Conservation (phyloP, 1,284 basidiomycete genomes). For the Stygiomarasmius scandens region DNA sequence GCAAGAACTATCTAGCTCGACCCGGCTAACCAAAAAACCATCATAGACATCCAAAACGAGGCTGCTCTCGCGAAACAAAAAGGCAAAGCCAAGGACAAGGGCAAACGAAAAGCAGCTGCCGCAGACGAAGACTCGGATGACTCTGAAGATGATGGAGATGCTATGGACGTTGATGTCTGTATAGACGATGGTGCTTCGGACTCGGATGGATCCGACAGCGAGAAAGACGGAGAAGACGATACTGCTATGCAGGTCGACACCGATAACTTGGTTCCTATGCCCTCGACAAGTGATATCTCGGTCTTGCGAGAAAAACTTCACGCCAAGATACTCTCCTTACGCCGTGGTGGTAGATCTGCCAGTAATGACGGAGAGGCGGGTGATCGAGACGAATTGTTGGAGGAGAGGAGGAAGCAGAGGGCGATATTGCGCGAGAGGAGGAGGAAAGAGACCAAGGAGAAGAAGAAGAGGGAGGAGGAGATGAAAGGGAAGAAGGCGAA, state of each 20-base stretch:
- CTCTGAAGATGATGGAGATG: slow-evolving; percentile 39
- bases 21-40: slow-evolving; percentile 84
- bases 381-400: slow-evolving; percentile 80
- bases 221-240: slow-evolving; percentile 26
- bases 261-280: slow-evolving; percentile 63
- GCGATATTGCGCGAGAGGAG: slow-evolving; percentile 83
- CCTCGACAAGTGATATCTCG: slow-evolving; percentile 65
- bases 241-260: slow-evolving; percentile 34
- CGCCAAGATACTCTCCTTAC: slow-evolving; percentile 73
- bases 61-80: slow-evolving; percentile 33
- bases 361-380: slow-evolving; percentile 47
- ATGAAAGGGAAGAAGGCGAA: slow-evolving; percentile 49
- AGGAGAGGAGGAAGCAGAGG: slow-evolving; percentile 74
- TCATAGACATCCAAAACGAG: slow-evolving; percentile 76
- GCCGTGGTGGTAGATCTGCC: slow-evolving; percentile 41
- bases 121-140: slow-evolving; percentile 30
- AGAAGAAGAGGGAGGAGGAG: slow-evolving; percentile 64
- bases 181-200: slow-evolving; percentile 31
- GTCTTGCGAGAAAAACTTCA: slow-evolving; percentile 81
- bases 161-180: slow-evolving; percentile 41
- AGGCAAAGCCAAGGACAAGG: slow-evolving; percentile 28
- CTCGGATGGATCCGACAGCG: slow-evolving; percentile 24
- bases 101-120: slow-evolving; percentile 55
- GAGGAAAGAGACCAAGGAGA: slow-evolving; percentile 83
- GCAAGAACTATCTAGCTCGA: slow-evolving; percentile 64